Percentiles rank a stretch among this genome's conserved stretches.
These are phyloP conservation scores for Termitomyces sp. DNA, from an alignment of 768 basidiomycete genomes.

Conservation along the genomic window DNA sequence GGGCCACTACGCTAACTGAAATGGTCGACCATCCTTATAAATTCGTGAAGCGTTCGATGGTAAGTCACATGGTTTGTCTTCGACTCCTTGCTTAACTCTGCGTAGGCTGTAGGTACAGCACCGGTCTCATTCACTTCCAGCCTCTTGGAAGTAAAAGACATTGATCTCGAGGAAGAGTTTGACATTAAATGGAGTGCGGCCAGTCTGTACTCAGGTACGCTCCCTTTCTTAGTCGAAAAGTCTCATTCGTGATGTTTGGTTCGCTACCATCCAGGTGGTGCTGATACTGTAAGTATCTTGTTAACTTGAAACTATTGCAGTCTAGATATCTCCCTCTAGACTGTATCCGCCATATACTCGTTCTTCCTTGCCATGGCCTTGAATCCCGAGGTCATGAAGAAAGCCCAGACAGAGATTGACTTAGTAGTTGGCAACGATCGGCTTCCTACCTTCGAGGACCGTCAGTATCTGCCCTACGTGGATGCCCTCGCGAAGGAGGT, in stretches of 20 bases:
- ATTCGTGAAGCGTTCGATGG: slow-evolving; percentile 60
- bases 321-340: slow-evolving; percentile 29
- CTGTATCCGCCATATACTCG: slow-evolving; percentile 53
- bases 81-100: slow-evolving; percentile 1
- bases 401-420: slow-evolving; percentile 61
- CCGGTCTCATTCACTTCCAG: slow-evolving; percentile 52
- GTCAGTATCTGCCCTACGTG: slow-evolving; percentile 50
- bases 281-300: slow-evolving; percentile 42
- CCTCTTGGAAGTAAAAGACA: slow-evolving; percentile 44
- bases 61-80: slow-evolving; percentile 18
- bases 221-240: neutral
- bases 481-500: slow-evolving; percentile 60
- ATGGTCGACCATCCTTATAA: slow-evolving; percentile 52
- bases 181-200: slow-evolving; percentile 63
- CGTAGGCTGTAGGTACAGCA: slow-evolving; percentile 54
- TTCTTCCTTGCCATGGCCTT: slow-evolving; percentile 60
- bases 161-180: slow-evolving; percentile 50
- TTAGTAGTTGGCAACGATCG: slow-evolving; percentile 51
- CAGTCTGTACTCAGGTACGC: slow-evolving; percentile 46
- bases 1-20: slow-evolving; percentile 46
- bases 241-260: neutral
- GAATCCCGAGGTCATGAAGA: slow-evolving; percentile 48
- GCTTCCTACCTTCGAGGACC: slow-evolving; percentile 55
- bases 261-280: slow-evolving; percentile 36
- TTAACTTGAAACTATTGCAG: neutral